phyloP scores from a whole-genome alignment of 2,329 filamentous ascomycete genomes.

The Aureobasidium sp. region DNA sequence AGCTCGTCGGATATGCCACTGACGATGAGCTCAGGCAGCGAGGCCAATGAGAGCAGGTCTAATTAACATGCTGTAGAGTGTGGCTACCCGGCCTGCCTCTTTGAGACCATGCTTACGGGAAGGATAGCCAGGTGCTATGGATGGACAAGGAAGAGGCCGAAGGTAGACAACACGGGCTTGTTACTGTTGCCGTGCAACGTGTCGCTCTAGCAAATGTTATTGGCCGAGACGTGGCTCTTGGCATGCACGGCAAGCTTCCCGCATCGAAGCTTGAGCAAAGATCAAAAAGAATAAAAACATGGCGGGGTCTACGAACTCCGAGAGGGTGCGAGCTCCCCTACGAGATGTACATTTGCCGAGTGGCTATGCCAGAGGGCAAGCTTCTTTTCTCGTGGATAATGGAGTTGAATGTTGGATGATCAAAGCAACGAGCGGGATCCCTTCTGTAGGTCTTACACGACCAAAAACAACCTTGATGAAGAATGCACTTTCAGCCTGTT shows the following conservation, averaged over 20 bases:
- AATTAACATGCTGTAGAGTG: conserved; percentile 6
- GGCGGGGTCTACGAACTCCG: not conserved
- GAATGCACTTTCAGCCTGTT: too few relatives aligned
- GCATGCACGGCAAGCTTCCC: not conserved
- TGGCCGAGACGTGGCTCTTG: not conserved
- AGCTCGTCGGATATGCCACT: not conserved
- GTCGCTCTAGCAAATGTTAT: not conserved
- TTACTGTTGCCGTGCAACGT: not conserved
- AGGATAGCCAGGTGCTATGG: not conserved
- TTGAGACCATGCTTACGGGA: not conserved
- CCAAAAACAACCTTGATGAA: too few relatives aligned
- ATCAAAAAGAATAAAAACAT: not conserved
- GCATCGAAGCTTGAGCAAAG: not conserved
- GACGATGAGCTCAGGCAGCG: not conserved
- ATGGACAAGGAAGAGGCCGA: not conserved
- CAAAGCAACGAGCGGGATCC: too few relatives aligned
- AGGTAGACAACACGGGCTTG: not conserved
- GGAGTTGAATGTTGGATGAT: too few relatives aligned
- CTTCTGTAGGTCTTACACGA: too few relatives aligned
- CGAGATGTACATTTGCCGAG: not conserved
- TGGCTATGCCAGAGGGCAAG: not conserved
- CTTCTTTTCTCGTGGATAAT: not conserved
- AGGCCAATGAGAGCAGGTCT: not conserved
- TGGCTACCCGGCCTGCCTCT: not conserved
- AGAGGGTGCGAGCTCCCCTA: not conserved